Base-by-base conservation (phyloP, 2,329 filamentous ascomycete genomes). In the Paecilomyces fulvus region DNA sequence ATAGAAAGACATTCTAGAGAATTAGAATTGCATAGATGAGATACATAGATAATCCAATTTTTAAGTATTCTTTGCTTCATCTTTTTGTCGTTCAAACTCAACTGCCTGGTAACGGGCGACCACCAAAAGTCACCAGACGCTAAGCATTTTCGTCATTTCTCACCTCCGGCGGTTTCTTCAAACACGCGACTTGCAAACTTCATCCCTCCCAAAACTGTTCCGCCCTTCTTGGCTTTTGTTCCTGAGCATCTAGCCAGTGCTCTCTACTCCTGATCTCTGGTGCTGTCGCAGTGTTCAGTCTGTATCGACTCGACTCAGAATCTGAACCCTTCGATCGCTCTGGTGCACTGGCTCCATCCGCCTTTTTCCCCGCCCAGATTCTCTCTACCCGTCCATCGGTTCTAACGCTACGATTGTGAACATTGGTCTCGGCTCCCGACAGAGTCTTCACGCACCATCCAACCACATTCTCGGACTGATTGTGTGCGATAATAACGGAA, bases 81-180 rank as follows among this genome's bases (percentile, higher is more conserved):
- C 12, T 50, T 14, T 3, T 50, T 50, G 12, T 14, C 48, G 20
- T 12, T 21, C 48, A n/a, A n/a, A 8, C 12, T 21, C 11, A 12
- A 12, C 48, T 52, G 8, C n/a, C 11, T 30, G 12, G 11, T 52
- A 30, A 30, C 25, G 50, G 50, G 25, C 23, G 52, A 23, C 37
- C 43, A 49, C 28, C 52, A 30, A 48, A 30, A 48, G 43, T 25
- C 28, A 54, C 57, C 53, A 55, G 54, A 51, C 58, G 57, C 60
- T 62, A 63, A 62, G 60, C 58, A 59, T 63, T 62, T 64, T 64
- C 62, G 61, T 64, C 62, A 63, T 63, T 58, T 56, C 54, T 50
- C 49, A 48, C 51, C 20, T 46, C 49, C 50, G 54, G 21, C 43
- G 12, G 46, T 23, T 14, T 48, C 51, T 54, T 48, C 54, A 43